phyloP scores from a whole-genome alignment of 495 filamentous ascomycete genomes.

The Cladorrhinum samala region DNA sequence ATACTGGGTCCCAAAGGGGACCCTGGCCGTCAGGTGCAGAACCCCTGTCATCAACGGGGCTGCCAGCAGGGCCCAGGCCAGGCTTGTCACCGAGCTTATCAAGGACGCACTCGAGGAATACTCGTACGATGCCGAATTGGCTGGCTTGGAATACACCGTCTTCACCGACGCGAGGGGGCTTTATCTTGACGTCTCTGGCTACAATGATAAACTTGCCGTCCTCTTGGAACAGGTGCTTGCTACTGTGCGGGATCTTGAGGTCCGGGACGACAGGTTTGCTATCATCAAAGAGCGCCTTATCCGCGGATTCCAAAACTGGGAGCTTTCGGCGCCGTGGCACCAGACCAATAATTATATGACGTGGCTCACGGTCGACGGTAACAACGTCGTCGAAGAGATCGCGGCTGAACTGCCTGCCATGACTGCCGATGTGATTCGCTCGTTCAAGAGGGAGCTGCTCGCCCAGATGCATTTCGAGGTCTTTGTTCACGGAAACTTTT shows the following conservation, averaged over 20 bases:
- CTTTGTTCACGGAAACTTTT: constrained; percentile 85
- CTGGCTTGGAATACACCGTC: constrained; percentile 81
- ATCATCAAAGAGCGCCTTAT: constrained; percentile 83
- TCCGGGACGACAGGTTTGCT: constrained; percentile 78
- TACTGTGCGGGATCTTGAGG: constrained; percentile 77
- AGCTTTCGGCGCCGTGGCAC: constrained; percentile 79
- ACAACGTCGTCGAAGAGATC: constrained; percentile 76
- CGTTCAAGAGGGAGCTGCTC: constrained; percentile 75
- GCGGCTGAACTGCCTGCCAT: constrained; percentile 69
- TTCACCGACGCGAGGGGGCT: constrained; percentile 63
- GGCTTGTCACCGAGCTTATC: constrained; percentile 81
- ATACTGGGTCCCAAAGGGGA: constrained; percentile 97
- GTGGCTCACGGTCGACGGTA: constrained; percentile 70
- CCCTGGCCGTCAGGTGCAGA: constrained; percentile 69
- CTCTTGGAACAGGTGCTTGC: constrained; percentile 85
- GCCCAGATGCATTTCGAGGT: constrained; percentile 82
- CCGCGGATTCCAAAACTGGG: constrained; percentile 74
- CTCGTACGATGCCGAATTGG: constrained; percentile 92
- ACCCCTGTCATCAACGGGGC: constrained; percentile 77
- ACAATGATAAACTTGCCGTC: constrained; percentile 92
- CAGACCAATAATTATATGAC: constrained; percentile 82
- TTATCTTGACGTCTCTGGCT: constrained; percentile 75
- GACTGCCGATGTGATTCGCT: constrained; percentile 63
- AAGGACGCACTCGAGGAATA: constrained; percentile 89
- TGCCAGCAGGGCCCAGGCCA: constrained; percentile 66